Evolutionary conservation across 2,329 filamentous ascomycete genomes (phyloP), one percentile per base, ranked within the genome.

Genomic region (Trichoderma sp.): DNA sequence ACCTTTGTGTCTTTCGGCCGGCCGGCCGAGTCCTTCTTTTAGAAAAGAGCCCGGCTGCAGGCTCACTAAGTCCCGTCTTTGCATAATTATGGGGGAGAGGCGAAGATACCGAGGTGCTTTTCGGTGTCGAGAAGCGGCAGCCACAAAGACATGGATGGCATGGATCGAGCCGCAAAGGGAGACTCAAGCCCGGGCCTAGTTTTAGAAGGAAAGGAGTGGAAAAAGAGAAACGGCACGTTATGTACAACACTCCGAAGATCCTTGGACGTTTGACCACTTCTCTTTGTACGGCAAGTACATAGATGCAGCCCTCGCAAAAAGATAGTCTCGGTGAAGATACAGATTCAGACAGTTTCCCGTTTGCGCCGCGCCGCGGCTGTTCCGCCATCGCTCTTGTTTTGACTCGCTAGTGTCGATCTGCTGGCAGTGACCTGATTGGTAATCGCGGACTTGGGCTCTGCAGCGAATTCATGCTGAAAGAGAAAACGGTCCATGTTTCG

Each of bases 241-340:
- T 21, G 47, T 53, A 53, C 21, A 21, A 24, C 47, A 24, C 47
- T 53, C 47, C 21, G 47, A 14, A 53, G n/a, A 53, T 24, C 47
- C 47, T 53, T 24, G 47, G 21, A 24, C 21, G 14, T 53, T 24
- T 24, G 21, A 53, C 47, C 21, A 53, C 47, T 53, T 51, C 1
- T 18, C 47, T 53, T 47, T 6, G 43, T 51, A 51, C n/a, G 43
- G n/a, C 43, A 51, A 58, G 39, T 18, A 57, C 15, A 18, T n/a
- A 21, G 15, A 43, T 43, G 36, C 61, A 63, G 18, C 39, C 24
- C 61, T 30, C 26, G 39, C 18, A 6, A 21, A 67, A 67, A 67
- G 56, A 67, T 67, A 67, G 64, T 28, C 51, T 67, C 64, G 64
- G 64, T 67, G 64, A 67, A 67, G 64, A 58, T 34, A 58, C 64